A percentile compares a stretch with the other conserved stretches of the same genome.
Evolutionary conservation across 129 eudicot genomes (phyloP).

Genomic region (Lactuca sativa): DNA sequence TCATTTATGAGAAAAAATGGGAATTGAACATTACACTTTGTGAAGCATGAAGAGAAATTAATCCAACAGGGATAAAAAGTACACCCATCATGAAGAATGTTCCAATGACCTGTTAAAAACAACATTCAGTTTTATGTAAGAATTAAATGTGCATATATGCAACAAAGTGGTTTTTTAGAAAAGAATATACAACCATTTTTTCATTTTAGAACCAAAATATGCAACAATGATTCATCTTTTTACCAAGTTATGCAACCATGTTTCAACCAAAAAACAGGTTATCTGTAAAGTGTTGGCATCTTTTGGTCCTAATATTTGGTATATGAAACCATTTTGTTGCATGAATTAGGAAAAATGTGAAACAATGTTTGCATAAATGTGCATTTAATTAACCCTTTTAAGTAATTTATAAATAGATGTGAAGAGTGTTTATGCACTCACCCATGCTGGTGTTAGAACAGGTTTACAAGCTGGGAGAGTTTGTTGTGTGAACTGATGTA

Average conservation of each 20-base stretch:
- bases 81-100: constrained; percentile 57
- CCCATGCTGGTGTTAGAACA: constrained; percentile 79
- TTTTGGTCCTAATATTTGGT: no score
- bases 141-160: no score
- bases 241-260: no score
- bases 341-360: no score
- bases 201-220: no score
- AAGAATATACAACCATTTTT: no score
- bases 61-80: constrained; percentile 72
- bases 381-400: neutral
- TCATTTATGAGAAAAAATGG: neutral
- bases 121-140: neutral
- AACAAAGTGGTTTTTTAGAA: no score
- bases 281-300: no score
- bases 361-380: no score
- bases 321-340: no score
- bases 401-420: neutral
- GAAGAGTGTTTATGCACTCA: constrained; percentile 35
- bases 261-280: no score
- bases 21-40: constrained; percentile 45
- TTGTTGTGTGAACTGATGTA: constrained; percentile 78
- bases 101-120: constrained; percentile 64
- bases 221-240: no score
- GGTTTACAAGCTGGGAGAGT: constrained; percentile 93
- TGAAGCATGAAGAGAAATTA: constrained; percentile 66